Evolutionary conservation across 768 basidiomycete genomes (phyloP).

Genomic region (Mycena rosella): DNA sequence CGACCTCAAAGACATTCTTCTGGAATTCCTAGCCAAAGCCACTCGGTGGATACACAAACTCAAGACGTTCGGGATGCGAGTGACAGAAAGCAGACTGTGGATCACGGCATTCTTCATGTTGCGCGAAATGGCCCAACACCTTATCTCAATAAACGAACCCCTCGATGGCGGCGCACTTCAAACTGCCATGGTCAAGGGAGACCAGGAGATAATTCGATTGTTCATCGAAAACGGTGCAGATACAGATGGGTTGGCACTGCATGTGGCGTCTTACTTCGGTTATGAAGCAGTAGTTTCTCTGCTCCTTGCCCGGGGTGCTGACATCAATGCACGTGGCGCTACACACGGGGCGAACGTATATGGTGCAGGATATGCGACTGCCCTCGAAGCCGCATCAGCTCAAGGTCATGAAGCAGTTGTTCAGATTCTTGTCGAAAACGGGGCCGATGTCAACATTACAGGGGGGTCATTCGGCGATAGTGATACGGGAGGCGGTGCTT

Average conservation of each 20-base stretch:
- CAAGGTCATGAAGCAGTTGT: too few species aligned
- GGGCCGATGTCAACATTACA: too few species aligned
- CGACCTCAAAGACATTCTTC: too few species aligned
- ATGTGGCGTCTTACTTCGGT: background rate
- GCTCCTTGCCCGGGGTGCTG: background rate
- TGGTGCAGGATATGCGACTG: background rate
- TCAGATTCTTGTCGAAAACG: too few species aligned
- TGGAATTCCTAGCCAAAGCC: too few species aligned
- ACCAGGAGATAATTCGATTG: background rate
- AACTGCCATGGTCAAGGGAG: background rate
- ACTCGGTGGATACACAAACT: background rate
- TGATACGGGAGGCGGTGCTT: too few species aligned
- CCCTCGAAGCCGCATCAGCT: too few species aligned
- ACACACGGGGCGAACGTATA: too few species aligned
- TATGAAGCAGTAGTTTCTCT: background rate
- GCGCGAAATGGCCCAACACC: background rate
- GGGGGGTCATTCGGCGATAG: too few species aligned
- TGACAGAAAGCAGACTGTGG: background rate
- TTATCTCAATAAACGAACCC: background rate
- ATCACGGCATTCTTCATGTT: constrained; percentile 2
- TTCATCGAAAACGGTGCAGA: constrained; percentile 2
- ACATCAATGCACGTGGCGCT: background rate
- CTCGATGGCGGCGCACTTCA: background rate
- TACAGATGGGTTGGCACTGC: background rate
- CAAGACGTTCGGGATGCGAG: background rate